Evolutionary conservation across 2,329 filamentous ascomycete species (phyloP).

Genomic region (Trichoderma simmonsii): DNA sequence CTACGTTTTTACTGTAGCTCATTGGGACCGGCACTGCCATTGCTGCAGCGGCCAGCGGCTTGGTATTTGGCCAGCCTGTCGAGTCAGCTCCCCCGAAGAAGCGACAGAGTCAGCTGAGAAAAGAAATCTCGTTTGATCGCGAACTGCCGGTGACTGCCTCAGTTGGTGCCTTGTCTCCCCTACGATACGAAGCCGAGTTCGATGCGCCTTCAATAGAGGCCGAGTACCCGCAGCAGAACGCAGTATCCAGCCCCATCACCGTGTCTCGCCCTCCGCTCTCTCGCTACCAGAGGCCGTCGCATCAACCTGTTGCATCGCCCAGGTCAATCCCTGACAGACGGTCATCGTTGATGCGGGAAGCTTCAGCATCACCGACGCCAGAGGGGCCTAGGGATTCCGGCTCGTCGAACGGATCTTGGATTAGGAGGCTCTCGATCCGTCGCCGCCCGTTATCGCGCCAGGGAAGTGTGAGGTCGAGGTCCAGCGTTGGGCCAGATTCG

Average conservation of each 20-base stretch:
- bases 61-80: constrained; percentile 56
- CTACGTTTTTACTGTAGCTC: constrained; percentile 42
- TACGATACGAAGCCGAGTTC: constrained; percentile 45
- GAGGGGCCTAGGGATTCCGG: constrained; percentile 54
- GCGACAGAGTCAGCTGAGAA: constrained; percentile 29
- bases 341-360: constrained; percentile 41
- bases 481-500: constrained; percentile 63
- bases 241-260: constrained; percentile 31
- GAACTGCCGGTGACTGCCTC: constrained; percentile 31
- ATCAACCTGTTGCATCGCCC: constrained; percentile 38
- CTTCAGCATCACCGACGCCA: constrained; percentile 34
- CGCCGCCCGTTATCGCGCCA: constrained; percentile 65
- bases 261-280: constrained; percentile 37
- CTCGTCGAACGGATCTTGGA: constrained; percentile 67
- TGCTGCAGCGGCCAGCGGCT: constrained; percentile 56
- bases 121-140: constrained; percentile 35
- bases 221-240: constrained; percentile 31
- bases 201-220: constrained; percentile 32
- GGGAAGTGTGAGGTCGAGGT: constrained; percentile 61
- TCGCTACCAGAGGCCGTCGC: constrained; percentile 37
- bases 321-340: constrained; percentile 40
- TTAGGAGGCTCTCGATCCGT: constrained; percentile 65
- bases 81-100: constrained; percentile 32
- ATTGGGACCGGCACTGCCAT: constrained; percentile 60
- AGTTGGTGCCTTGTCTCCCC: constrained; percentile 29